A percentile compares a stretch with the other conserved stretches of the same genome.
Evolutionary conservation across 164 flowering plant species (phyloP).

Genomic region (Nelumbo lutea): DNA sequence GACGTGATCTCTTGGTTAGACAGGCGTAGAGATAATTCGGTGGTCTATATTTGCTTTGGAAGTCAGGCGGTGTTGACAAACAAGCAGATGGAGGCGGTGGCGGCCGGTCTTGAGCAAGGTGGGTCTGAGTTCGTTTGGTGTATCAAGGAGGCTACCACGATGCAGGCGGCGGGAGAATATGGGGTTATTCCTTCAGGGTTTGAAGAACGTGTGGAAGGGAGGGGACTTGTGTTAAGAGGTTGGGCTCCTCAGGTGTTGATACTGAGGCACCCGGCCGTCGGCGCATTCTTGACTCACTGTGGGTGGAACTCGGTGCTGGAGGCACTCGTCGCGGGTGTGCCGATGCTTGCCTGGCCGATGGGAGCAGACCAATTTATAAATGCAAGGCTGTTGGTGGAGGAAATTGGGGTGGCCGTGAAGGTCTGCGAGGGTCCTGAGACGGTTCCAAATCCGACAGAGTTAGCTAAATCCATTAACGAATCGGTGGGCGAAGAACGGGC

Average conservation of each 20-base stretch:
- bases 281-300: neutral
- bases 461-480: neutral
- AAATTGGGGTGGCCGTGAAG: neutral
- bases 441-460: constrained; percentile 9
- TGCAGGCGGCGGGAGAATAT: neutral
- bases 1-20: neutral
- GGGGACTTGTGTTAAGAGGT: neutral
- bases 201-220: neutral
- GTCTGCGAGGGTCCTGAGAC: neutral
- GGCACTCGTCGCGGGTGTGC: neutral
- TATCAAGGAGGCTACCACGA: neutral
- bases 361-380: neutral
- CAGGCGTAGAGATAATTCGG: neutral
- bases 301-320: constrained; percentile 1
- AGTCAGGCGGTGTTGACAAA: neutral
- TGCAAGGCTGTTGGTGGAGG: neutral
- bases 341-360: neutral
- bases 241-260: neutral
- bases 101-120: neutral
- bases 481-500: neutral
- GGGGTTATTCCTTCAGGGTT: neutral
- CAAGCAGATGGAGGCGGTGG: neutral
- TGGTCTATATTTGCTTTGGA: neutral
- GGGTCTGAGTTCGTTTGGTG: neutral
- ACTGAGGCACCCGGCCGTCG: neutral